Conservation (phyloP, 164 flowering plant genomes). For the Berberis vulgaris region DNA sequence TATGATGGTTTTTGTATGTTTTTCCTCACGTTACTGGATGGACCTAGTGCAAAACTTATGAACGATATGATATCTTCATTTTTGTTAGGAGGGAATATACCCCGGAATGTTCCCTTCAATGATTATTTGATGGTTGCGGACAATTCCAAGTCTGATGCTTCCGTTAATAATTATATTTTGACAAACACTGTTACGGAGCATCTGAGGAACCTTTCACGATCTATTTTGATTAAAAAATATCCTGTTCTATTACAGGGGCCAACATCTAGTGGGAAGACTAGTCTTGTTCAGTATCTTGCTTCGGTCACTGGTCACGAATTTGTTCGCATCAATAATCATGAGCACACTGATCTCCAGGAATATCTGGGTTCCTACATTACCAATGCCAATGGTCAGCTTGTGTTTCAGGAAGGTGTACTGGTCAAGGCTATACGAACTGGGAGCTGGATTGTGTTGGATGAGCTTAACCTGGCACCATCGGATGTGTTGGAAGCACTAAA, state of each 20-base stretch:
- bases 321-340: slow-evolving; percentile 95
- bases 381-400: slow-evolving; percentile 73
- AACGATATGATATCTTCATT: slow-evolving; percentile 32
- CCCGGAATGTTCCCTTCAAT: slow-evolving; percentile 34
- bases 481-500: slow-evolving; percentile 96
- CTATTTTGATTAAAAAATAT: slow-evolving; percentile 61
- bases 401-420: slow-evolving; percentile 81
- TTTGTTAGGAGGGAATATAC: slow-evolving; percentile 37
- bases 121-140: slow-evolving; percentile 19
- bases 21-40: slow-evolving; percentile 67
- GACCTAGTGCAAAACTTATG: slow-evolving; percentile 67
- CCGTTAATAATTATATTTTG: slow-evolving; percentile 43
- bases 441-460: slow-evolving; percentile 93
- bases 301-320: slow-evolving; percentile 73
- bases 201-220: slow-evolving; percentile 65
- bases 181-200: slow-evolving; percentile 67
- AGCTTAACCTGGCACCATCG: slow-evolving; percentile 94
- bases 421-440: slow-evolving; percentile 91
- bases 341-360: slow-evolving; percentile 94
- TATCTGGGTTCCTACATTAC: slow-evolving; percentile 86
- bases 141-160: slow-evolving; percentile 17
- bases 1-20: slow-evolving; percentile 98
- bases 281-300: slow-evolving; percentile 91
- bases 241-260: slow-evolving; percentile 98
- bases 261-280: slow-evolving; percentile 98